Conservation (phyloP, 768 basidiomycete species). For the Agrocybe praecox region DNA sequence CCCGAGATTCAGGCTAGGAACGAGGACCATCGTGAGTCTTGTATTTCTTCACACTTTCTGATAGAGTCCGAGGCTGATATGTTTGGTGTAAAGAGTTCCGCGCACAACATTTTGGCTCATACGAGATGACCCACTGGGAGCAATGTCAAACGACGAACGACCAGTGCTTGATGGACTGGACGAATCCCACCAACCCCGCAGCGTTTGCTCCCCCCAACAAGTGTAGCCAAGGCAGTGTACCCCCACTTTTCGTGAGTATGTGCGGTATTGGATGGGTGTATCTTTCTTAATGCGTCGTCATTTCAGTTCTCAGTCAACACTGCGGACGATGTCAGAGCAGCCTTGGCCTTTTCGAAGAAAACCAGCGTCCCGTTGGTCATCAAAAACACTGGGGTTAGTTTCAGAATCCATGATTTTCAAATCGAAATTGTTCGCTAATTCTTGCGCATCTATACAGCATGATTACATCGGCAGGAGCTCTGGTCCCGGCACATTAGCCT, state of each 20-base stretch:
- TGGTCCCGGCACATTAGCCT: constrained; percentile 41
- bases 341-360: constrained; percentile 42
- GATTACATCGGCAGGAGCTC: constrained; percentile 53
- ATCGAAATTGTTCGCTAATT: background rate
- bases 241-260: constrained; percentile 5
- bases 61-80: background rate
- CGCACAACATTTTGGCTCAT: constrained; percentile 10
- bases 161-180: constrained; percentile 52
- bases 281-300: background rate
- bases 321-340: constrained; percentile 42
- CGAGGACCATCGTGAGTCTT: constrained; percentile 17
- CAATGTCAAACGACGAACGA: constrained; percentile 49
- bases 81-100: constrained; percentile 7
- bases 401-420: too few relatives aligned
- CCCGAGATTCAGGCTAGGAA: constrained; percentile 13
- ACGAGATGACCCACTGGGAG: constrained; percentile 48
- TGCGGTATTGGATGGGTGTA: background rate
- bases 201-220: constrained; percentile 29
- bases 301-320: constrained; percentile 42
- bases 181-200: constrained; percentile 29
- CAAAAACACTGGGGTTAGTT: constrained; percentile 52
- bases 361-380: constrained; percentile 45
- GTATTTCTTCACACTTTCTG: background rate
- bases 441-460: constrained; percentile 30
- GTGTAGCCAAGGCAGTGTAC: constrained; percentile 38